These are phyloP conservation scores for Mytilinidion resinicola DNA, from an alignment of 495 filamentous ascomycete genomes.

Conservation along the genomic window DNA sequence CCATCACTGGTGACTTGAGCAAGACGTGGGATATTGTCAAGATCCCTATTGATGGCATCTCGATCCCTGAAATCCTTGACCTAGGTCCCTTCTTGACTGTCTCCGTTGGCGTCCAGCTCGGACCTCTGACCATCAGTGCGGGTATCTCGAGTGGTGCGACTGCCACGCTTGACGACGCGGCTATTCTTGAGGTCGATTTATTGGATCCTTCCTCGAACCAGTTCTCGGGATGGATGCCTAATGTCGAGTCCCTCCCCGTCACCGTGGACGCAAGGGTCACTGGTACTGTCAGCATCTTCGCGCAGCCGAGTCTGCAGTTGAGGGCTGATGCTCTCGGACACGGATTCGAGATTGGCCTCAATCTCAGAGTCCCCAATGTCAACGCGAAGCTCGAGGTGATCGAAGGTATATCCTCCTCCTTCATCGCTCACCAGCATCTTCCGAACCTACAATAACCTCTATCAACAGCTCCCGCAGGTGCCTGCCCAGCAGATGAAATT, in stretches of 20 bases:
- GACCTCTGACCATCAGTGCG: constrained; percentile 30
- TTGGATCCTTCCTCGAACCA: constrained; percentile 28
- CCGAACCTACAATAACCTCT: neutral
- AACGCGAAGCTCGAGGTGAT: constrained; percentile 28
- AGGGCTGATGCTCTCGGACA: constrained; percentile 30
- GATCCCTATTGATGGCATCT: constrained; percentile 36
- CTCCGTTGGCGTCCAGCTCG: constrained; percentile 28
- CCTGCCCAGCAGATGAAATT: constrained; percentile 3
- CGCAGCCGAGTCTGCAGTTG: constrained; percentile 31
- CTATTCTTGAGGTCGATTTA: constrained; percentile 33
- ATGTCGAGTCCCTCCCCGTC: constrained; percentile 22
- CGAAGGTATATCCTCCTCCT: constrained; percentile 24
- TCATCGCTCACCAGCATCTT: neutral
- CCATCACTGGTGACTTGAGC: constrained; percentile 25
- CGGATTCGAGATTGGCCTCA: constrained; percentile 35
- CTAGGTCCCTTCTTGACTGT: constrained; percentile 37
- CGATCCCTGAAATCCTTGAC: constrained; percentile 33
- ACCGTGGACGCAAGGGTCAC: constrained; percentile 31
- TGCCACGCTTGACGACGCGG: constrained; percentile 27
- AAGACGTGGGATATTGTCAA: constrained; percentile 22
- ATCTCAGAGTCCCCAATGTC: constrained; percentile 32
- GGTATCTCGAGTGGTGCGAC: constrained; percentile 28
- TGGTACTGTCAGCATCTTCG: constrained; percentile 25
- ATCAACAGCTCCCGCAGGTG: constrained; percentile 6
- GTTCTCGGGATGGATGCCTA: constrained; percentile 33